These are phyloP conservation scores for Phytopythium oedochilum DNA, from an alignment of 352 stramenopile genomes.

Conservation along the genomic window DNA sequence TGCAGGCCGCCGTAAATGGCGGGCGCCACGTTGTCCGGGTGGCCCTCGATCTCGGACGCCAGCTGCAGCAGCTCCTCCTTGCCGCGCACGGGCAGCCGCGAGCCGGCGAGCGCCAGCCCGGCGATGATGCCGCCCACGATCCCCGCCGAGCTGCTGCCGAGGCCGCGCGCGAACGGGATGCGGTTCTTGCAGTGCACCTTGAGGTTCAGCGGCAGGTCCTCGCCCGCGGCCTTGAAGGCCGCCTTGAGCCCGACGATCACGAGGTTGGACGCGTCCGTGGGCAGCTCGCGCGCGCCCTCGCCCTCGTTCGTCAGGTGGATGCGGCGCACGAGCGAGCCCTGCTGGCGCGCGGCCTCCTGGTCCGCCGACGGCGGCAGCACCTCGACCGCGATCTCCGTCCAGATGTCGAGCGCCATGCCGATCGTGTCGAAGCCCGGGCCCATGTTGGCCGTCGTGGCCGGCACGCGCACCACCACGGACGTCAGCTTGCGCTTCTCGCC, in stretches of 20 bases:
- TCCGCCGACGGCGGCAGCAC: constrained; percentile 39
- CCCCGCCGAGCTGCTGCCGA: constrained; percentile 96
- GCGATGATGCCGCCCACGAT: constrained; percentile 99
- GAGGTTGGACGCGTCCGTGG: constrained; percentile 89
- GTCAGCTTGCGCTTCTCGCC: constrained; percentile 41
- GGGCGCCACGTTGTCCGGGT: constrained; percentile 98
- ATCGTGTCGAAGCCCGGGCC: constrained; percentile 98
- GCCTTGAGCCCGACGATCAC: constrained; percentile 93
- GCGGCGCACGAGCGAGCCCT: constrained; percentile 33
- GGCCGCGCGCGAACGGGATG: constrained; percentile 95
- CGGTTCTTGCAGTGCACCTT: constrained; percentile 98
- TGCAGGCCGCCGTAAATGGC: constrained; percentile 99
- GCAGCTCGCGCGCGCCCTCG: constrained; percentile 92
- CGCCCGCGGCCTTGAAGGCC: constrained; percentile 93
- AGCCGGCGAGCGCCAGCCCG: constrained; percentile 95
- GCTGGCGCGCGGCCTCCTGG: constrained; percentile 2
- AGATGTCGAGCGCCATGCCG: constrained; percentile 98
- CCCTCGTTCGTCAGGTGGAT: constrained; percentile 97
- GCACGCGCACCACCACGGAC: constrained; percentile 97
- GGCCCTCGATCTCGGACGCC: constrained; percentile 96
- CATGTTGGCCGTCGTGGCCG: constrained; percentile 98
- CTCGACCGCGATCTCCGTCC: constrained; percentile 97
- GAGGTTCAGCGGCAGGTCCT: constrained; percentile 90
- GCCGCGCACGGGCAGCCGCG: constrained; percentile 85
- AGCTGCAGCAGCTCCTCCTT: constrained; percentile 97